Evolutionary conservation across 257 asterid species (phyloP).

Genomic region (Rauvolfia tetraphylla): DNA sequence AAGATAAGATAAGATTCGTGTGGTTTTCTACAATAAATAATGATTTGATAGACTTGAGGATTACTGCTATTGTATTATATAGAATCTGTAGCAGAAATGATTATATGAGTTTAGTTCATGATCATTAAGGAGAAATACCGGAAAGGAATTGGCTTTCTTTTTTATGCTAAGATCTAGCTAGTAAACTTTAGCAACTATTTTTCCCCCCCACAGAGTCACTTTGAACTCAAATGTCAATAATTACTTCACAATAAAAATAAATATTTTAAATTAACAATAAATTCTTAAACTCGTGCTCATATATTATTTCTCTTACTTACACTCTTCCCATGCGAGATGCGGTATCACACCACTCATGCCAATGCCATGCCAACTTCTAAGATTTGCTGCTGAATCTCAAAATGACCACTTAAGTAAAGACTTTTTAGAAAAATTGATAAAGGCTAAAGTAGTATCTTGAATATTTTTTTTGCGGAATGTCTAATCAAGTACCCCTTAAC

Average conservation of each 20-base stretch:
- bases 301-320: too few species aligned
- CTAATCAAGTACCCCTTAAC: background rate
- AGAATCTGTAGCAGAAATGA: background rate
- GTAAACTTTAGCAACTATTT: too few species aligned
- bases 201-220: too few species aligned
- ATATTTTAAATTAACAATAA: too few species aligned
- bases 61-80: background rate
- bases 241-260: too few species aligned
- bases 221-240: too few species aligned
- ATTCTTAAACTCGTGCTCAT: too few species aligned
- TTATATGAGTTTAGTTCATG: background rate
- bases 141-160: background rate
- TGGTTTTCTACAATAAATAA: background rate
- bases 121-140: background rate
- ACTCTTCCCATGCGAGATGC: too few species aligned
- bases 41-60: background rate
- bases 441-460: background rate
- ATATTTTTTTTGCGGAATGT: background rate
- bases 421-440: background rate
- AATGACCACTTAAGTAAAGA: background rate
- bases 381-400: too few species aligned
- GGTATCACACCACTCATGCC: too few species aligned
- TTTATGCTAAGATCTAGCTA: too few species aligned
- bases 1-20: constrained; percentile 6
- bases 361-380: background rate